These are phyloP conservation scores for Trichomonas tenax DNA, from an alignment of 208 protist genomes.

Conservation along the genomic window DNA sequence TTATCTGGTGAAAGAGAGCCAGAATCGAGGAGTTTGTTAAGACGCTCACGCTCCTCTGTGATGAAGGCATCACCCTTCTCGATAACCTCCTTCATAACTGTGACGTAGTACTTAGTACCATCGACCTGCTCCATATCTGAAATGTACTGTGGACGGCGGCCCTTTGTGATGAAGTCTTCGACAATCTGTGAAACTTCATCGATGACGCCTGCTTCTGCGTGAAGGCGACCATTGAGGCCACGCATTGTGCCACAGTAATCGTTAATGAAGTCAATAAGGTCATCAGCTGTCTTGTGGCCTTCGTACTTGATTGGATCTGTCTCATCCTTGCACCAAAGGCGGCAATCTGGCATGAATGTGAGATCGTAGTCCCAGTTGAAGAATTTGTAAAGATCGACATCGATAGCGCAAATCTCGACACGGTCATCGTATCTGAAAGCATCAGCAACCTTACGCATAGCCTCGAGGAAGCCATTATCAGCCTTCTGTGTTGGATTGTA, in stretches of 20 bases:
- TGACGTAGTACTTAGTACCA: background rate
- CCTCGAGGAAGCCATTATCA: background rate
- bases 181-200: conserved; percentile 4
- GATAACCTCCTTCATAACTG: background rate
- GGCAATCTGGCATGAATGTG: background rate
- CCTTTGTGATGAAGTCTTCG: conserved; percentile 2
- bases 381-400: conserved; percentile 6
- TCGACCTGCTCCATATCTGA: background rate
- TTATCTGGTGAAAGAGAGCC: background rate
- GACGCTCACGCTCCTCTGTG: background rate
- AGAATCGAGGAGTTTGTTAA: background rate
- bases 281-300: background rate
- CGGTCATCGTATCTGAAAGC: conserved; percentile 15
- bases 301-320: background rate
- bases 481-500: background rate
- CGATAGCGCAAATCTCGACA: background rate
- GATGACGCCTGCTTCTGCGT: background rate
- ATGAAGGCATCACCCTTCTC: background rate
- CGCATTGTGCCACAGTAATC: conserved; percentile 8
- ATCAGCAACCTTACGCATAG: background rate
- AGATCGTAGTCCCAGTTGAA: conserved; percentile 14
- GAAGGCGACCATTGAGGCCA: background rate
- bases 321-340: background rate
- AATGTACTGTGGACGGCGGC: background rate
- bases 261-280: conserved; percentile 9